Evolutionary conservation across 2,329 filamentous ascomycete genomes (phyloP).

Genomic region (Colletotrichum sp.): DNA sequence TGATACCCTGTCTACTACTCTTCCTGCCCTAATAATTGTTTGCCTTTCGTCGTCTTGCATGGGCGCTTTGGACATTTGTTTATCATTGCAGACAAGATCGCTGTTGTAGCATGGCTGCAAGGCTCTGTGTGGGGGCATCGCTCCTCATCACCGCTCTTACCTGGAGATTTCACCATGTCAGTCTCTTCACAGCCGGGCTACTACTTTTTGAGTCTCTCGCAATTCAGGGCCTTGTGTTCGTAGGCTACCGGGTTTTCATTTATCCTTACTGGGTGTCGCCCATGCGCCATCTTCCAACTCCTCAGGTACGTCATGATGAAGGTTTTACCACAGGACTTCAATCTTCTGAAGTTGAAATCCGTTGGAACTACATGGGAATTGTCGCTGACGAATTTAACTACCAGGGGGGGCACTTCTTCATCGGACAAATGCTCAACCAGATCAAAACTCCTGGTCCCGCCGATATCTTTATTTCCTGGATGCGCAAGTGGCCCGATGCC

Average conservation of each 20-base stretch:
- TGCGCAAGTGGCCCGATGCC: conserved; percentile 33
- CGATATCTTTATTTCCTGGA: conserved; percentile 34
- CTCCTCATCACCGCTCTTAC: background rate
- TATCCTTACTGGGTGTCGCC: conserved; percentile 32
- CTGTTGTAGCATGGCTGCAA: background rate
- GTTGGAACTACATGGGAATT: background rate
- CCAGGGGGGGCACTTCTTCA: conserved; percentile 41
- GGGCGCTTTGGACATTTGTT: background rate
- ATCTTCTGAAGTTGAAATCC: background rate
- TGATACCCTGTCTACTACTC: accelerated
- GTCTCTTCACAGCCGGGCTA: background rate
- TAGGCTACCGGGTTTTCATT: conserved; percentile 40
- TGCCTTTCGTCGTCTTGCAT: background rate
- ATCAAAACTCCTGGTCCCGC: conserved; percentile 30
- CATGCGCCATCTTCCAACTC: conserved; percentile 39
- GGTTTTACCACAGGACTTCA: background rate
- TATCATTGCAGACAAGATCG: background rate
- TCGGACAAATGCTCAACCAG: conserved; percentile 44
- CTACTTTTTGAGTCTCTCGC: background rate
- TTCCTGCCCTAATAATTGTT: background rate
- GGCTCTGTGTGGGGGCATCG: background rate
- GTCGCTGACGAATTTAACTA: background rate
- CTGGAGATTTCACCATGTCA: background rate
- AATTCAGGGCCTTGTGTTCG: conserved; percentile 23
- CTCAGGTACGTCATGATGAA: conserved; percentile 34